phyloP scores from a whole-genome alignment of 1,284 basidiomycete species.

The Cutaneotrichosporon spelunceum region DNA sequence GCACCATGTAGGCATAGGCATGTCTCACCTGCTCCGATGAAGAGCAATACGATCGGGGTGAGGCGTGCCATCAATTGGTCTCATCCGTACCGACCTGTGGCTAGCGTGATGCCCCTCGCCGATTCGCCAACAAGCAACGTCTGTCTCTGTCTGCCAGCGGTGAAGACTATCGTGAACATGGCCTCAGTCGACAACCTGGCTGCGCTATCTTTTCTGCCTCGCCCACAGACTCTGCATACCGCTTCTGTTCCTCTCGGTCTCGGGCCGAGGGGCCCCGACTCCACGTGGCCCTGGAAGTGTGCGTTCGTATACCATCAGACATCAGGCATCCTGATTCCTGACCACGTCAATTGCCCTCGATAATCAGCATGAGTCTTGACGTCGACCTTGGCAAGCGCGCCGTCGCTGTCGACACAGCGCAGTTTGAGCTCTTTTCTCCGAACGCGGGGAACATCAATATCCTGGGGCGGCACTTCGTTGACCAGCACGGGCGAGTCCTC shows the following conservation, averaged over 20 bases:
- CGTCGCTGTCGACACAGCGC: not conserved
- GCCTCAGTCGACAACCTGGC: not conserved
- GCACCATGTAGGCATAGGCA: too few relatives aligned
- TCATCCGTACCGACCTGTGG: too few relatives aligned
- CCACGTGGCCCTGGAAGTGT: not conserved
- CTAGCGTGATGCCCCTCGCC: too few relatives aligned
- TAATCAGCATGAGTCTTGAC: conserved; percentile 3
- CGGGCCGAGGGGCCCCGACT: not conserved
- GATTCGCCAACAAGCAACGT: too few relatives aligned
- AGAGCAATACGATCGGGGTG: too few relatives aligned
- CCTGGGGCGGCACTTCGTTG: conserved; percentile 69
- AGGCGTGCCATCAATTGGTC: too few relatives aligned
- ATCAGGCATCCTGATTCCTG: not conserved
- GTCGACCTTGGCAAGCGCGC: not conserved
- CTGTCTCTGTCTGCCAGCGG: too few relatives aligned
- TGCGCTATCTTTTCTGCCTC: not conserved
- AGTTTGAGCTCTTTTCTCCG: conserved; percentile 17
- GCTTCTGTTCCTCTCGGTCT: not conserved
- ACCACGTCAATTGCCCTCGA: not conserved
- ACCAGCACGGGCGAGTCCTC: conserved; percentile 71
- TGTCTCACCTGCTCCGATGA: too few relatives aligned
- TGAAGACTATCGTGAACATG: too few relatives aligned
- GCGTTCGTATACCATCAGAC: not conserved
- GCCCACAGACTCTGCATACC: too few relatives aligned
- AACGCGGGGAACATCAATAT: conserved; percentile 27